Conservation (phyloP, 176 grass and related monocot genomes). For the Canna indica region DNA sequence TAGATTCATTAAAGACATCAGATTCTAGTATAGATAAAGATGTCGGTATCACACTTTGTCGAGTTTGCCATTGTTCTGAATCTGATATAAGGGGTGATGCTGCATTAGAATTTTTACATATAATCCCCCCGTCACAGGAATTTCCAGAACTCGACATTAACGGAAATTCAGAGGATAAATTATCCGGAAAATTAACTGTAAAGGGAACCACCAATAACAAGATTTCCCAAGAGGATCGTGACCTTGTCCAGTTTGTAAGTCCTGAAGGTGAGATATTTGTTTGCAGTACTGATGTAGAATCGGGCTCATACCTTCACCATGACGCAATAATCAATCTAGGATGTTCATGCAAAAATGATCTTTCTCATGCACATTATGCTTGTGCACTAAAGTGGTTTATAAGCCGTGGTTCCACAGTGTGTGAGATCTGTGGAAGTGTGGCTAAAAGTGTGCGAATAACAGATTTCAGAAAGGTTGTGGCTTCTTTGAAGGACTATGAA, state of each 20-base stretch:
- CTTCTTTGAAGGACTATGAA: slow-evolving; percentile 71
- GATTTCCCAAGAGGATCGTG: not conserved
- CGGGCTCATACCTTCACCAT: slow-evolving; percentile 43
- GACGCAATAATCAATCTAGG: slow-evolving; percentile 57
- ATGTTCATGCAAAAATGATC: slow-evolving; percentile 90
- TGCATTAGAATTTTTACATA: slow-evolving; percentile 59
- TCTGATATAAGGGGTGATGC: slow-evolving; percentile 58
- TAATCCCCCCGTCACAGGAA: slow-evolving; percentile 32
- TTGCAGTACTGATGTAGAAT: slow-evolving; percentile 55
- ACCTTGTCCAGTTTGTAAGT: slow-evolving; percentile 55
- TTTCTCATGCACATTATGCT: slow-evolving; percentile 67
- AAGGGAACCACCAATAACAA: slow-evolving; percentile 16
- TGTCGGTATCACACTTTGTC: slow-evolving; percentile 39
- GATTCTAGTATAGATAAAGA: slow-evolving; percentile 58
- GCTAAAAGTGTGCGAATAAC: slow-evolving; percentile 46
- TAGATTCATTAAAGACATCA: slow-evolving; percentile 29
- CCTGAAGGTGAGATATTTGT: slow-evolving; percentile 79
- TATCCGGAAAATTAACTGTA: slow-evolving; percentile 11
- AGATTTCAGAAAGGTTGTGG: slow-evolving; percentile 77
- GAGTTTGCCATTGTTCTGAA: slow-evolving; percentile 76
- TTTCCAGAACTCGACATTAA: slow-evolving; percentile 1
- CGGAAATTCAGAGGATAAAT: slow-evolving; percentile 16
- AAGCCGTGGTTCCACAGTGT: slow-evolving; percentile 67
- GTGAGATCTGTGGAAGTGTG: slow-evolving; percentile 65
- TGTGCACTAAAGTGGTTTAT: slow-evolving; percentile 95